Evolutionary conservation across 257 asterid species (phyloP), one percentile per base, ranked within the genome.

Genomic region (Apocynum venetum): DNA sequence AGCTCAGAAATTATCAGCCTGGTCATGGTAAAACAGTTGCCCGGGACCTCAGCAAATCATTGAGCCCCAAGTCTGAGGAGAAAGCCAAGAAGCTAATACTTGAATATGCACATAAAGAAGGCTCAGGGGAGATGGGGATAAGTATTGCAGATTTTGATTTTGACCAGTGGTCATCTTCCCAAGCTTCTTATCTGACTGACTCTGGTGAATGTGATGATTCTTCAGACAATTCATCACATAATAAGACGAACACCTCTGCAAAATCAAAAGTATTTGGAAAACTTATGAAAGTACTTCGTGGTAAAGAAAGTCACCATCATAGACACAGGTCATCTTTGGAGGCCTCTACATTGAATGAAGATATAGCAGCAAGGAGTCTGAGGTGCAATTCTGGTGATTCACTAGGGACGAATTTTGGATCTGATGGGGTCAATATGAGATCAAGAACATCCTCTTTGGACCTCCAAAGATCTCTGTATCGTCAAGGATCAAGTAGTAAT

Each of bases 51-150:
- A 89, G 97, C 88, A 88, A 73, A 83, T 84, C 97, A 1, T 71
- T 89, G 46, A 93, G 98, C 86, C 98, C 97, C 43, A 76, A 81
- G 71, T 93, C 97, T 2, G 98, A 93, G 81, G 88, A 88, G 87
- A 96, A 85, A 82, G 97, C 97, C 47, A 96, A 96, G 79, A 87
- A 85, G 69, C 89, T 93, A 81, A 91, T 95, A 64, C 93, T 92
- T 72, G 96, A 92, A 79, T 93, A 95, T 52, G 83, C 83, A 67
- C 72, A 59, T 2, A 80, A 80, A 68, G 73, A 80, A 80, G 80
- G 78, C 57, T 8, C 49, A 6, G 72, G 68, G 51, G 80, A 77
- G 47, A 68, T 53, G 47, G 80, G 48, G 41, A 57, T 78, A 17
- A 79, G 67, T 75, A 60, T 82, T 47, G 31, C 36, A 8, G 94